Base-by-base conservation (phyloP, 768 basidiomycete genomes). In the Suillus bovinus region DNA sequence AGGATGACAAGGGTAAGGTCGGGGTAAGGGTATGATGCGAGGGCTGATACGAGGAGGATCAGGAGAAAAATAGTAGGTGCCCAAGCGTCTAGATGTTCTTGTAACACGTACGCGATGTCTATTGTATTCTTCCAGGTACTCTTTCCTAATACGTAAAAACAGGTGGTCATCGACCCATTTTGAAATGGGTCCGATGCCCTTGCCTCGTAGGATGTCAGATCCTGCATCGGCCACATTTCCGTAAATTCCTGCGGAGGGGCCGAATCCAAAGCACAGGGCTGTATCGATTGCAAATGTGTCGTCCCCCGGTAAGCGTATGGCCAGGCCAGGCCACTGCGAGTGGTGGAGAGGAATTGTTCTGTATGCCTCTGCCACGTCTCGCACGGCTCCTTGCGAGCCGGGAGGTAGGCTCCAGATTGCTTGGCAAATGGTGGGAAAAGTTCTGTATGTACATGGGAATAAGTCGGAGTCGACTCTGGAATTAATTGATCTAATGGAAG, bases 331-430 rank as follows among this genome's bases (percentile, higher is more conserved):
- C 79, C 78, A 82, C 42, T 81, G 80, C 0, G 66, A 66, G 0
- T 63, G 70, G 11, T 69, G 65, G 0, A 77, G 44, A 0, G 76
- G 77, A 0, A 80, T 65, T 0, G 70, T 76, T 0, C 74, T 63
- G 54, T 80, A 82, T 0, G 80, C 81, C 61, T 81, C 77, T 0
- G 72, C 63, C 1, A 83, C 72, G 38, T 84, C 79, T 0, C 73
- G 61, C 0, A 64, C 59, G 0, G 66, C 67, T 0, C 38, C 69
- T 66, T 75, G 67, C 0, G 68, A 68, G 1, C 68, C 70, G 0
- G 68, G 70, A 0, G 73, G 72, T 0, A 73, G 67, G 4, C 31
- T n/a, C 22, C 56, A 60, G 14, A 69, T 53, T 0, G 69, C 42
- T 27, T 69, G 58, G 10, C 61, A 64, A 1, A 76, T 58, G 1